Conservation (phyloP, 176 grass and related monocot species). For the Cymbopogon citratus region DNA sequence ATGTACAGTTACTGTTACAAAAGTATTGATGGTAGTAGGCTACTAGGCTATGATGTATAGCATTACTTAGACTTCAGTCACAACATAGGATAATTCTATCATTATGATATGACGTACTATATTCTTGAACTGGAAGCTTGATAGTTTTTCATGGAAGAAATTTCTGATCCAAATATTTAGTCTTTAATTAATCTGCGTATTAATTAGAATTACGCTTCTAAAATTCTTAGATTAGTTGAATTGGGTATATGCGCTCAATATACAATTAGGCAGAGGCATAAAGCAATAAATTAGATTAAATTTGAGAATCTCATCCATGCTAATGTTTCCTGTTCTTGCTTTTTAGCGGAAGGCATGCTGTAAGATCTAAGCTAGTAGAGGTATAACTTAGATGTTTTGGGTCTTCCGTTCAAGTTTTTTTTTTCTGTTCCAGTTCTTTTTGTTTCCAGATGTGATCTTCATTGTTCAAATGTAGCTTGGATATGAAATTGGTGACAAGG, state of each 20-base stretch:
- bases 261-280: background rate
- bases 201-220: background rate
- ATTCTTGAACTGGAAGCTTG: constrained; percentile 1
- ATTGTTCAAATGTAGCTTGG: constrained; percentile 56
- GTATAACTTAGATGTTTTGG: constrained; percentile 36
- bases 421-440: background rate
- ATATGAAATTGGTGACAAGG: constrained; percentile 80
- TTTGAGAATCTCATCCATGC: background rate
- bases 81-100: background rate
- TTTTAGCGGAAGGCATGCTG: constrained; percentile 91
- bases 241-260: background rate
- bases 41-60: background rate
- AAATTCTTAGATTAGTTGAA: background rate
- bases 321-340: constrained; percentile 24
- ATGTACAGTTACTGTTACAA: background rate
- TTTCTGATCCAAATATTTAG: background rate
- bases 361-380: constrained; percentile 83
- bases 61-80: background rate
- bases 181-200: background rate
- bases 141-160: background rate
- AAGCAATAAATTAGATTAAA: background rate
- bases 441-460: constrained; percentile 12
- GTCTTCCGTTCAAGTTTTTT: background rate
- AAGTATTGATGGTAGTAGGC: background rate
- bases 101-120: background rate